Base-by-base conservation (phyloP, 2,329 filamentous ascomycete genomes). In the Ceratocystis lukuohia region DNA sequence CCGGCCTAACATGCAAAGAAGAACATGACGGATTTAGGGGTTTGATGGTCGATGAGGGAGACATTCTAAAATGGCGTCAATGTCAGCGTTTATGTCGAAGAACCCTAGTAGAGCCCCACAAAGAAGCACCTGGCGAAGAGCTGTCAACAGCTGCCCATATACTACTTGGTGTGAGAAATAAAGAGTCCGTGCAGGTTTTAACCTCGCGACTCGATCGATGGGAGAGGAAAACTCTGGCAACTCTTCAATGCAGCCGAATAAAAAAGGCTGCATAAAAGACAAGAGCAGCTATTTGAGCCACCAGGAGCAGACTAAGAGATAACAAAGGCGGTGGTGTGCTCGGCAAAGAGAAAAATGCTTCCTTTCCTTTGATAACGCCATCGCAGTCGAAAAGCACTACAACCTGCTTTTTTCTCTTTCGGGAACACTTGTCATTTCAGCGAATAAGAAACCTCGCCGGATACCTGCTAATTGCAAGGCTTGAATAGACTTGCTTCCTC, bases 341-440 rank as follows among this genome's bases (percentile, higher is more conserved):
- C 28, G 17, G n/a, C 28, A 7, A 25, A n/a, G n/a, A 37, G 56
- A 22, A 37, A 59, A 30, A n/a, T 1, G 15, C 25, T 17, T 12
- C 56, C 22, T 37, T 59, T 59, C 28, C 28, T 4, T 30, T 59
- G 28, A 59, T 59, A 37, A 59, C 56, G 56, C 56, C 56, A 59
- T 59, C 56, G 56, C 56, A 37, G 28, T 8, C 56, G 7, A 37
- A 59, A 59, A 59, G 56, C 56, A 59, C 56, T 59, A 59, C 56
- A 59, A 37, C 53, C 3, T 30, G n/a, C 22, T 33, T 30, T 56
- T 57, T 57, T 57, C 53, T 57, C 53, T 17, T 57, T 57, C 25
- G 53, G 53, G 53, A 15, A n/a, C 28, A 37, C 28, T 37, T 59
- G 28, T 8, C 56, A 59, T 12, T 59, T 8, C 56, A 37, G 56